Evolutionary conservation across 75 land plant genomes (phyloP).

Genomic region (Pinus tabuliformis): DNA sequence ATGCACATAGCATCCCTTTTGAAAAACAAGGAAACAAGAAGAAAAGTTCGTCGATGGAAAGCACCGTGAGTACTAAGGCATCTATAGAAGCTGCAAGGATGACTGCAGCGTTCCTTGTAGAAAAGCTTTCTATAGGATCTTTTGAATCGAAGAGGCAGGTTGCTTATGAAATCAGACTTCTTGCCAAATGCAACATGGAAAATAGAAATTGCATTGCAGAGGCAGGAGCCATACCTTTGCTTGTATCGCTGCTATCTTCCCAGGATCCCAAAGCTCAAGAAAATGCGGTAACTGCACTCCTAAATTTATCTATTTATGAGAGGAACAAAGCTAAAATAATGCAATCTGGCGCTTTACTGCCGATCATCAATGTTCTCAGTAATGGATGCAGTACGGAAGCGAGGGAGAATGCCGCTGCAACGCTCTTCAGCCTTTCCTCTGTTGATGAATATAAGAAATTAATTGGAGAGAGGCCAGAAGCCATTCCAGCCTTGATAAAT

Average conservation of each 20-base stretch:
- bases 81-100: no score
- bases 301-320: constrained; percentile 14
- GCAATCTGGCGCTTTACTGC: constrained; percentile 55
- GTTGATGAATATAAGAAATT: no score
- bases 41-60: constrained; percentile 27
- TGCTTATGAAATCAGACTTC: constrained; percentile 63
- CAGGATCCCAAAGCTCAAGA: constrained; percentile 58
- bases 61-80: constrained; percentile 39
- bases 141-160: constrained; percentile 7
- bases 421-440: constrained; percentile 17
- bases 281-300: constrained; percentile 59
- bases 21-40: constrained; percentile 4
- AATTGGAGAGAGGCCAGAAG: no score
- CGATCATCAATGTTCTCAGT: constrained; percentile 42
- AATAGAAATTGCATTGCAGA: constrained; percentile 50
- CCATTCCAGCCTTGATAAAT: no score
- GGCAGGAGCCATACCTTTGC: no score
- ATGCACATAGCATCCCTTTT: constrained; percentile 42
- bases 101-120: no score
- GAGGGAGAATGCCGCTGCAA: constrained; percentile 64
- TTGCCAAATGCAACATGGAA: constrained; percentile 69
- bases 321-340: constrained; percentile 58
- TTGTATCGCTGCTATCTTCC: constrained; percentile 34
- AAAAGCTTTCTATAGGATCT: no score
- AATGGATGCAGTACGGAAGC: constrained; percentile 47